These are phyloP conservation scores for Russula virescens DNA, from an alignment of 768 basidiomycete species.

Conservation along the genomic window DNA sequence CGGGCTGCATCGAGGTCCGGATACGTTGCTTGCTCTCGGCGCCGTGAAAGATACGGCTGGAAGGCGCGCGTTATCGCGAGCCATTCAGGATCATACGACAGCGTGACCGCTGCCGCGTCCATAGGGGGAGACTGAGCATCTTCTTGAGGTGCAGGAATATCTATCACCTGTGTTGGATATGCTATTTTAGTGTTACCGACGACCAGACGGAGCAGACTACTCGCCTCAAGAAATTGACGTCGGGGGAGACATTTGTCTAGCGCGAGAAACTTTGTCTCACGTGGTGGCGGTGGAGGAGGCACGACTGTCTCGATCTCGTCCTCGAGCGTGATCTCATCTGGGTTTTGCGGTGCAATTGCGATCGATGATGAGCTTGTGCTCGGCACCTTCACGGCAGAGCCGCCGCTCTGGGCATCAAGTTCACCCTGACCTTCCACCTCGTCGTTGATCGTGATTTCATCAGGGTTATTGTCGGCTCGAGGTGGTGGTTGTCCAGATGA, in stretches of 20 bases:
- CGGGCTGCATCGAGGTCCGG: conserved; percentile 38
- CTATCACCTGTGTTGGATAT: background rate
- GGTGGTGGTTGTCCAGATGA: background rate
- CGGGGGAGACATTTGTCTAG: conserved; percentile 73
- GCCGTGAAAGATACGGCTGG: conserved; percentile 65
- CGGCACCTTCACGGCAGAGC: background rate
- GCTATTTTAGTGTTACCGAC: too few relatives aligned
- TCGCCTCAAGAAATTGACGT: conserved; percentile 77
- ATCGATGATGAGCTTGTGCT: background rate
- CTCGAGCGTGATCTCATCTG: conserved; percentile 48
- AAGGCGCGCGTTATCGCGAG: conserved; percentile 88
- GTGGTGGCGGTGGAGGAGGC: conserved; percentile 31
- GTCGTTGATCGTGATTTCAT: conserved; percentile 45
- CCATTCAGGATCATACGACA: conserved; percentile 88
- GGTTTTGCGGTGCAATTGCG: conserved; percentile 29
- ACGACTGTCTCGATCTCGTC: conserved; percentile 42
- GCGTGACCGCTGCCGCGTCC: conserved; percentile 26
- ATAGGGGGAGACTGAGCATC: background rate
- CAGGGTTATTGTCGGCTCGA: conserved; percentile 40
- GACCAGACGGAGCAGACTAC: background rate
- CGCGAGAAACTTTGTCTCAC: conserved; percentile 74
- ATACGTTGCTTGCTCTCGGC: conserved; percentile 45
- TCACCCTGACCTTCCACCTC: conserved; percentile 34
- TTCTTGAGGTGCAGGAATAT: background rate
- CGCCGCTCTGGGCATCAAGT: background rate